Conservation (phyloP, 345 rosid species). For the Durio zibethinus region DNA sequence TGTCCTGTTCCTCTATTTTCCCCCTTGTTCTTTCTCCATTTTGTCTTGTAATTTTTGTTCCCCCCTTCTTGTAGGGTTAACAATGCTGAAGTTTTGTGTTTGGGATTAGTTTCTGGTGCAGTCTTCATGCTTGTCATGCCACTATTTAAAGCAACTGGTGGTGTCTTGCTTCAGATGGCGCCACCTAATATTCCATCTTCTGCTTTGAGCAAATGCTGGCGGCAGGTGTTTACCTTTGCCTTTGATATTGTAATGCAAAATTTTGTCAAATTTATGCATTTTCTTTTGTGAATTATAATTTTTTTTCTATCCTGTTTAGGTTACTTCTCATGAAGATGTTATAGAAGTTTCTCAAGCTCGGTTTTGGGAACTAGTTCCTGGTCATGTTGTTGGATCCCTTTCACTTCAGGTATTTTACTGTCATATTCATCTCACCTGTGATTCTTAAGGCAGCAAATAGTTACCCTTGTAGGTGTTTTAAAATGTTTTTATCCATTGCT, state of each 20-base stretch:
- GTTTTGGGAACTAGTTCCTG: conserved; percentile 95
- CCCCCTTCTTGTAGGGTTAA: conserved; percentile 56
- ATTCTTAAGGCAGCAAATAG: not conserved
- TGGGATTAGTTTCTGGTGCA: conserved; percentile 80
- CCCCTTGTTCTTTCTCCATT: not conserved
- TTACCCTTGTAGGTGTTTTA: not conserved
- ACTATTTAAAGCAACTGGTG: conserved; percentile 73
- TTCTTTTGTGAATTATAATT: not conserved
- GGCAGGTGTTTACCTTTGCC: conserved; percentile 59
- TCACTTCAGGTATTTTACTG: conserved; percentile 53
- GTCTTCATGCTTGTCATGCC: conserved; percentile 90
- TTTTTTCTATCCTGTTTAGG: conserved; percentile 33
- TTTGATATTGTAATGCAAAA: not conserved
- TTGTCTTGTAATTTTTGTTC: conserved; percentile 13
- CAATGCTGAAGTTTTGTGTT: conserved; percentile 90
- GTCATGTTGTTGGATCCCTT: conserved; percentile 82
- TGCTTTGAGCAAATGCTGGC: conserved; percentile 79
- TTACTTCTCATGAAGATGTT: conserved; percentile 70
- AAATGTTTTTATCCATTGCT: not conserved
- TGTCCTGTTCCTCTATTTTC: not conserved
- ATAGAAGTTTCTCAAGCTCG: conserved; percentile 72
- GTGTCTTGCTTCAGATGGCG: conserved; percentile 90
- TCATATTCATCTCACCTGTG: not conserved
- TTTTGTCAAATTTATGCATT: too few species aligned
- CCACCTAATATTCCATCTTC: conserved; percentile 85